Evolutionary conservation across 2,329 filamentous ascomycete genomes (phyloP).

Genomic region (Beauveria scarabaeidicola): DNA sequence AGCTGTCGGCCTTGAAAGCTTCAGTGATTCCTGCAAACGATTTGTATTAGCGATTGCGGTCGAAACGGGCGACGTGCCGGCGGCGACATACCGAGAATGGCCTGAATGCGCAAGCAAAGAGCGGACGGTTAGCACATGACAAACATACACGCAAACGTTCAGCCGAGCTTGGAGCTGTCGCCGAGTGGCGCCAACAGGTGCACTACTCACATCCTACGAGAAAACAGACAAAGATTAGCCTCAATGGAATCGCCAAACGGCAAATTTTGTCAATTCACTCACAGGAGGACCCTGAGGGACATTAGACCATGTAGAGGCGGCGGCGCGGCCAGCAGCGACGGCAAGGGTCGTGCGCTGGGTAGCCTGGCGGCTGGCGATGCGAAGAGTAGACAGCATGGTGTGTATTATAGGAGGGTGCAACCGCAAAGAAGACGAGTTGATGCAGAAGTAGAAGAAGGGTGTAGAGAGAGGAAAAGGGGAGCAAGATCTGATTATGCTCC

Average conservation of each 20-base stretch:
- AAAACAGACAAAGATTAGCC: slow-evolving; percentile 14
- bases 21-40: slow-evolving; percentile 69
- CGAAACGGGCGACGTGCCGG: neutral
- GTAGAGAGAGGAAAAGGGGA: slow-evolving; percentile 1
- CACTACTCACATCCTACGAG: slow-evolving; percentile 30
- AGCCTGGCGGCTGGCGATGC: slow-evolving; percentile 44
- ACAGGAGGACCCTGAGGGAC: slow-evolving; percentile 92
- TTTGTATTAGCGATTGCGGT: slow-evolving; percentile 17
- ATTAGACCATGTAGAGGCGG: slow-evolving; percentile 79
- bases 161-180: slow-evolving; percentile 17
- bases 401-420: slow-evolving; percentile 17
- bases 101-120: slow-evolving; percentile 36
- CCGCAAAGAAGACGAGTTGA: slow-evolving; percentile 7
- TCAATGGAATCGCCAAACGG: neutral
- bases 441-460: neutral
- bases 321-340: slow-evolving; percentile 38
- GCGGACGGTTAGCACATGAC: slow-evolving; percentile 7
- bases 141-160: slow-evolving; percentile 14
- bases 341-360: slow-evolving; percentile 32
- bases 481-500: neutral
- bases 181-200: neutral
- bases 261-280: slow-evolving; percentile 29
- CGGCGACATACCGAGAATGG: slow-evolving; percentile 62
- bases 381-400: slow-evolving; percentile 49
- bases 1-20: slow-evolving; percentile 95